Percentiles rank a stretch among this genome's conserved stretches.
Evolutionary conservation across 768 basidiomycete species (phyloP).

Genomic region (Macrolepiota albuminosa): DNA sequence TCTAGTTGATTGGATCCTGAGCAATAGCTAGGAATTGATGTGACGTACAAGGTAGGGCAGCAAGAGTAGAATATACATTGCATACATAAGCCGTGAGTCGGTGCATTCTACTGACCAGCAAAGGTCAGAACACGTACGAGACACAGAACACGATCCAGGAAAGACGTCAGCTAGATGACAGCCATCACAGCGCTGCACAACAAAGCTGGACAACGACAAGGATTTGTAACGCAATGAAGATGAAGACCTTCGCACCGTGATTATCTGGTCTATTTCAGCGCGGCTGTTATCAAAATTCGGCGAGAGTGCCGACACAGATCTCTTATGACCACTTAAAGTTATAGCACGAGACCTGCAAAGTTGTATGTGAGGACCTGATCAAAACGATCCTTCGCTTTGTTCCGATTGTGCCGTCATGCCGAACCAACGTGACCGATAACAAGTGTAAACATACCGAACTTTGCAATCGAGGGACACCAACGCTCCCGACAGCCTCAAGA

Average conservation of each 20-base stretch:
- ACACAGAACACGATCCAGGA: constrained; percentile 31
- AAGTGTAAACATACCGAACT: constrained; percentile 14
- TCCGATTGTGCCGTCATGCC: constrained; percentile 8
- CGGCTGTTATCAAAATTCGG: background rate
- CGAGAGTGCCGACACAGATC: constrained; percentile 5
- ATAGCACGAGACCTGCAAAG: background rate
- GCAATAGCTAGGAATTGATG: background rate
- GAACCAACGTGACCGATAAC: constrained; percentile 3
- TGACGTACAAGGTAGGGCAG: constrained; percentile 29
- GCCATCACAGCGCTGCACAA: constrained; percentile 17
- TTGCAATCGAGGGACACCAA: constrained; percentile 5
- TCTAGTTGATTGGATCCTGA: constrained; percentile 9
- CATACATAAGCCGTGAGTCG: constrained; percentile 22
- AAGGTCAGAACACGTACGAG: constrained; percentile 29
- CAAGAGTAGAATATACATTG: constrained; percentile 24
- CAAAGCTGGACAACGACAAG: constrained; percentile 23
- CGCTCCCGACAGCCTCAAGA: constrained; percentile 26
- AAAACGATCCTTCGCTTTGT: too few relatives aligned
- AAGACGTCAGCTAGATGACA: constrained; percentile 29
- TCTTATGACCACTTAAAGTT: background rate
- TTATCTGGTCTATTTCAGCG: background rate
- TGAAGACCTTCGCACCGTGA: constrained; percentile 20
- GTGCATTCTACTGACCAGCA: constrained; percentile 24
- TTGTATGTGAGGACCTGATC: too few relatives aligned
- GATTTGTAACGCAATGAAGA: constrained; percentile 21